Conservation (phyloP, 2,329 filamentous ascomycete genomes). For the Emergomyces pasteurianus region DNA sequence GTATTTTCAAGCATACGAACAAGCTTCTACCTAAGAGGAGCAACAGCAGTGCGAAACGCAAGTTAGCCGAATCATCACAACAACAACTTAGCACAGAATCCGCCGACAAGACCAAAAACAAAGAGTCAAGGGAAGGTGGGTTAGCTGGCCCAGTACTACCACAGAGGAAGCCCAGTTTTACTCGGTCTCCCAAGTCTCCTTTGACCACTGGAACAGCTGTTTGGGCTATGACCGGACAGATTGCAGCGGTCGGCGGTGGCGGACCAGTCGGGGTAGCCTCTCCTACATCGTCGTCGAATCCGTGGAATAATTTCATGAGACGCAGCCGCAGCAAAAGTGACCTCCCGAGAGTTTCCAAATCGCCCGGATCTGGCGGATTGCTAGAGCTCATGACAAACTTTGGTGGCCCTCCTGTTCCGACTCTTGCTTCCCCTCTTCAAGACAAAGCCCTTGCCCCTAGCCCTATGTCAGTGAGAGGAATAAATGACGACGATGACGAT, state of each 20-base stretch:
- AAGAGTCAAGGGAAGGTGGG: slow-evolving; percentile 19
- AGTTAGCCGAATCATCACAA: slow-evolving; percentile 21
- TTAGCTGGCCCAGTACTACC: slow-evolving; percentile 18
- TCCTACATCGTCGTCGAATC: slow-evolving; percentile 21
- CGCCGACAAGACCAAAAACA: slow-evolving; percentile 11
- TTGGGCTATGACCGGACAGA: slow-evolving; percentile 34
- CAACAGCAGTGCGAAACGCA: slow-evolving; percentile 37
- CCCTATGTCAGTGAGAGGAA: slow-evolving; percentile 15
- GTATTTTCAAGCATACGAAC: slow-evolving; percentile 30
- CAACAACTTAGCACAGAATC: slow-evolving; percentile 19
- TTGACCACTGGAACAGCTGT: slow-evolving; percentile 31
- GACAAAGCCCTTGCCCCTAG: slow-evolving; percentile 15
- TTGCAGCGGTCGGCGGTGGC: slow-evolving; percentile 36
- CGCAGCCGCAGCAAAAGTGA: slow-evolving; percentile 48
- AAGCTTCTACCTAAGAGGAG: slow-evolving; percentile 30
- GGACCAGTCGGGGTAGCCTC: slow-evolving; percentile 46
- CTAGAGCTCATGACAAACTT: slow-evolving; percentile 44
- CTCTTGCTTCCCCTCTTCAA: slow-evolving; percentile 37
- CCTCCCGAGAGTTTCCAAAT: slow-evolving; percentile 30
- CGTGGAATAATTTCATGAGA: slow-evolving; percentile 36
- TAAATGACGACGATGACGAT: slow-evolving; percentile 25
- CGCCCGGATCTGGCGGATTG: slow-evolving; percentile 31
- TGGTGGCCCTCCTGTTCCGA: slow-evolving; percentile 48
- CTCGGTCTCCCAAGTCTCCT: slow-evolving; percentile 27
- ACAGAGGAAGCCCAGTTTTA: slow-evolving; percentile 28